phyloP scores from a whole-genome alignment of 164 flowering plant genomes.

The Vitis cinerea region DNA sequence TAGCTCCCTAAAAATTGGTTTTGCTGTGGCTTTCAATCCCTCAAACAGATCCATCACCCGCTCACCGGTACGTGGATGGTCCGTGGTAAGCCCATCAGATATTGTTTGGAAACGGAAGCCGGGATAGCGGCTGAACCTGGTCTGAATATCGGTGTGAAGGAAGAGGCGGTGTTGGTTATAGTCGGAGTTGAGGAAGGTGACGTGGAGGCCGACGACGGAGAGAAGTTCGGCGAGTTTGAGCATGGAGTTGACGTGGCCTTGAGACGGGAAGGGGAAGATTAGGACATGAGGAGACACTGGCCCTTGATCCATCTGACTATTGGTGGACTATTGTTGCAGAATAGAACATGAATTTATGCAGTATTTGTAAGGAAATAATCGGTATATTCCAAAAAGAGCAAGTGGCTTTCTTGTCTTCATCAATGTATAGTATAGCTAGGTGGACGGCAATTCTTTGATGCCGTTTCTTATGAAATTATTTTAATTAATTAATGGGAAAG shows the following conservation, averaged over 20 bases:
- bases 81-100: constrained; percentile 34
- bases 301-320: too few species aligned
- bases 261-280: constrained; percentile 9
- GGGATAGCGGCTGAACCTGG: constrained; percentile 25
- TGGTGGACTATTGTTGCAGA: too few species aligned
- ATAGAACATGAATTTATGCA: too few species aligned
- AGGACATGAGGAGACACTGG: constrained; percentile 16
- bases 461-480: too few species aligned
- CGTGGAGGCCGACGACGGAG: constrained; percentile 14
- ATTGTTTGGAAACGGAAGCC: constrained; percentile 31
- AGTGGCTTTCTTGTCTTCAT: too few species aligned
- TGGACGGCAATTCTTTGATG: too few species aligned
- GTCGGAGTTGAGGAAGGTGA: constrained; percentile 32
- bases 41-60: constrained; percentile 14
- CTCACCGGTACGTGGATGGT: constrained; percentile 17
- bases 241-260: too few species aligned
- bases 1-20: constrained; percentile 30
- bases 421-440: too few species aligned
- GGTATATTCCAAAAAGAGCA: too few species aligned
- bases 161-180: constrained; percentile 22
- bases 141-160: constrained; percentile 12
- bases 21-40: not conserved
- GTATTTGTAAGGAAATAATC: too few species aligned
- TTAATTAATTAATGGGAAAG: too few species aligned
- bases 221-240: not conserved